phyloP scores from a whole-genome alignment of 805 yeast species.

The Candida railenensis region DNA sequence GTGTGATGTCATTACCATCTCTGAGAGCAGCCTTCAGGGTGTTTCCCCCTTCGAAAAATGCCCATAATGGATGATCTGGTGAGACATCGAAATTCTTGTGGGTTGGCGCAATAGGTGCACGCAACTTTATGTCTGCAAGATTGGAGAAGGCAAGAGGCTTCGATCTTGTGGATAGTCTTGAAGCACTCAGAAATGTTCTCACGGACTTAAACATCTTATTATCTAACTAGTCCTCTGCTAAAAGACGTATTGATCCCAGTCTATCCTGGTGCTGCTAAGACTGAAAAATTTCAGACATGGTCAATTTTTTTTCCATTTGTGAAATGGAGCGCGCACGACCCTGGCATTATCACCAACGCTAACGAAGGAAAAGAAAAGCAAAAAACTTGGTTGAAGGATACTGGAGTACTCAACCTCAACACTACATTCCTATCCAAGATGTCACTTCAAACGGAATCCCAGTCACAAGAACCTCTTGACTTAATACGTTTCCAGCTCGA shows the following conservation, averaged over 20 bases:
- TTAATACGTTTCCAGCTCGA: conserved; percentile 82
- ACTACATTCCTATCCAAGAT: conserved; percentile 14
- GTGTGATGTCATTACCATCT: conserved; percentile 49
- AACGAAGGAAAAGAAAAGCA: no score
- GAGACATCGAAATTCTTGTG: conserved; percentile 67
- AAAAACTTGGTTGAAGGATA: no score
- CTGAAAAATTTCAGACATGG: neutral
- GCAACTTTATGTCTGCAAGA: conserved; percentile 43
- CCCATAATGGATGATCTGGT: conserved; percentile 94
- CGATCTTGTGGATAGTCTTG: conserved; percentile 39
- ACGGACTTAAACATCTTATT: conserved; percentile 5
- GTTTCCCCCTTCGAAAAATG: conserved; percentile 61
- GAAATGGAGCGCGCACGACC: neutral
- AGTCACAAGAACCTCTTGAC: conserved; percentile 78
- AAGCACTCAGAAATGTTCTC: conserved; percentile 33
- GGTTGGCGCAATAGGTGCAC: conserved; percentile 85
- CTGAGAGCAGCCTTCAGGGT: conserved; percentile 60
- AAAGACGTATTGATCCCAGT: neutral
- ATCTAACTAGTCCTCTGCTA: neutral
- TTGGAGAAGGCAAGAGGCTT: conserved; percentile 18
- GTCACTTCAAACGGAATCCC: conserved; percentile 35
- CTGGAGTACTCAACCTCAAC: no score
- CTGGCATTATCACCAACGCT: no score
- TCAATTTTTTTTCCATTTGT: no score
- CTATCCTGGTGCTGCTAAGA: conserved; percentile 6